Percentiles rank a stretch among this genome's conserved stretches.
Evolutionary conservation across 1,139 yeast genomes (phyloP).

Genomic region (Taiozyma sp.): DNA sequence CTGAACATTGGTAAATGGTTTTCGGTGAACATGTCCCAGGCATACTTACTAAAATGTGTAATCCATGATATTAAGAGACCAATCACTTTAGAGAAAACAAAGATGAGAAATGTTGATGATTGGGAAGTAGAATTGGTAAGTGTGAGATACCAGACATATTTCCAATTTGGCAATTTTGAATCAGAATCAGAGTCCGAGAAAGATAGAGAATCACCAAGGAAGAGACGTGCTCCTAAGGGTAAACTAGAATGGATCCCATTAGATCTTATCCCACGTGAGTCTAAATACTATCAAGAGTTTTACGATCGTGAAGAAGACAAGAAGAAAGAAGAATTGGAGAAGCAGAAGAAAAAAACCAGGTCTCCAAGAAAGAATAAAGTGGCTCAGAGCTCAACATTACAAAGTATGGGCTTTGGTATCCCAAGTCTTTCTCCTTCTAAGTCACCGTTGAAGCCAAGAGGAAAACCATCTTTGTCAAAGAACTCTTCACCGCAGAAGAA

Average conservation of each 20-base stretch:
- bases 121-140: neutral
- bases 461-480: neutral
- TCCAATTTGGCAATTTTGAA: neutral
- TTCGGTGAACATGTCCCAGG: conserved; percentile 8
- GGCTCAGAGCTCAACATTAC: neutral
- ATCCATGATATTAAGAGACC: neutral
- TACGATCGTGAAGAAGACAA: neutral
- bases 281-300: neutral
- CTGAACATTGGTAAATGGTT: conserved; percentile 9
- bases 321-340: neutral
- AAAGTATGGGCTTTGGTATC: conserved; percentile 1
- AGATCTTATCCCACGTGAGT: conserved; percentile 1
- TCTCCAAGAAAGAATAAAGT: neutral
- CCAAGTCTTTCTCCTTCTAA: neutral
- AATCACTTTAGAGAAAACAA: neutral
- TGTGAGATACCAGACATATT: neutral
- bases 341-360: neutral
- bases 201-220: neutral
- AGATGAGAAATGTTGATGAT: conserved; percentile 3
- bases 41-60: conserved; percentile 10
- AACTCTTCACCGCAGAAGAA: neutral
- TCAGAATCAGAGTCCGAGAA: neutral
- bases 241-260: conserved; percentile 5
- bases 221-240: neutral
- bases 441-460: neutral